Conservation (phyloP, 1,284 basidiomycete genomes). For the Leccinum pallidistipes region DNA sequence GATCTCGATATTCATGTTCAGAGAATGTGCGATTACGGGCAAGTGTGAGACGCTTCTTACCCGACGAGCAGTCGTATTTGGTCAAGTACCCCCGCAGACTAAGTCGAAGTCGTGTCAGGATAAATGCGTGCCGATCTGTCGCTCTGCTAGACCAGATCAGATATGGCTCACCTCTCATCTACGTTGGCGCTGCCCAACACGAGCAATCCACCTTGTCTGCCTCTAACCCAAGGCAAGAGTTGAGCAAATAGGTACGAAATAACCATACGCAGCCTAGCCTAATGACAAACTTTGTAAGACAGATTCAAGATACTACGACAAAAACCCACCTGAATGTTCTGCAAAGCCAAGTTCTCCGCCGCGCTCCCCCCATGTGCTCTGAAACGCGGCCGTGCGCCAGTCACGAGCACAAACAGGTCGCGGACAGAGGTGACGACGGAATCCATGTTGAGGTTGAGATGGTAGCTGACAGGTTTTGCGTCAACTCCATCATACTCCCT, state of each 20-base stretch:
- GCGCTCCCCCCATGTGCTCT: constrained; percentile 84
- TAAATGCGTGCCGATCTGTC: background rate
- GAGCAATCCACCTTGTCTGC: constrained; percentile 81
- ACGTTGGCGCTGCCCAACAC: constrained; percentile 98
- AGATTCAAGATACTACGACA: background rate
- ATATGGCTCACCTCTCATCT: constrained; percentile 79
- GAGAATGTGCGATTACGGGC: background rate
- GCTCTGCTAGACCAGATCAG: background rate
- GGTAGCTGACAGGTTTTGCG: constrained; percentile 60
- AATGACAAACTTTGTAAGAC: background rate
- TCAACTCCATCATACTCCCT: constrained; percentile 6
- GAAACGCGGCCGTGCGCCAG: constrained; percentile 82
- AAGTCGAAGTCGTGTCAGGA: constrained; percentile 1
- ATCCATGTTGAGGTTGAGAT: constrained; percentile 97
- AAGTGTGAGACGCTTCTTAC: constrained; percentile 37
- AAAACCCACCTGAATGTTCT: constrained; percentile 87
- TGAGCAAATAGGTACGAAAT: constrained; percentile 98
- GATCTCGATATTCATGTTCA: constrained; percentile 4
- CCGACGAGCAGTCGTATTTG: constrained; percentile 94
- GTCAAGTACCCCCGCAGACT: constrained; percentile 96
- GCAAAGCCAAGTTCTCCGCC: constrained; percentile 94
- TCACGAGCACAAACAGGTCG: constrained; percentile 83
- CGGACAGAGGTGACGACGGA: constrained; percentile 82
- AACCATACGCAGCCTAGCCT: constrained; percentile 94
- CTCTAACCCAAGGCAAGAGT: constrained; percentile 90